Percentiles rank a stretch among this genome's conserved stretches.
Conservation (phyloP, 805 yeast genomes). For the Allodekkera sacchari region DNA sequence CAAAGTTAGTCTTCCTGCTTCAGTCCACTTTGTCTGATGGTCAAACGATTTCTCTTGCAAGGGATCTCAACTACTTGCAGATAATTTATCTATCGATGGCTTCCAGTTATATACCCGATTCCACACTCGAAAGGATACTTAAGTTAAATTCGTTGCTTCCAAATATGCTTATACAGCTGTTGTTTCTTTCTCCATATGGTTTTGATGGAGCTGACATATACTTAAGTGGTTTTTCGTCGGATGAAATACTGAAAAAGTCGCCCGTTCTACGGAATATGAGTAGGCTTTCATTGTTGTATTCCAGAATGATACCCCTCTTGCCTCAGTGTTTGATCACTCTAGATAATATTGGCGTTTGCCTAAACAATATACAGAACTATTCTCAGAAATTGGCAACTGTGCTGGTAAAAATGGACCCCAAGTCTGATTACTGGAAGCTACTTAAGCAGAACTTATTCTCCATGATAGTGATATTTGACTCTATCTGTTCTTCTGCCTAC, state of each 20-base stretch:
- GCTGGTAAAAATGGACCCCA: slow-evolving; percentile 10
- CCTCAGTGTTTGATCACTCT: slow-evolving; percentile 7
- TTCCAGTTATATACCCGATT: not conserved
- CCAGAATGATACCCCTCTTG: slow-evolving; percentile 12
- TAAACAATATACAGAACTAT: slow-evolving; percentile 1
- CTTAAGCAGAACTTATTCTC: slow-evolving; percentile 34
- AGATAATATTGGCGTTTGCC: slow-evolving; percentile 14
- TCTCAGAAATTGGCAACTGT: not conserved
- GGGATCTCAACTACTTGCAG: slow-evolving; percentile 5
- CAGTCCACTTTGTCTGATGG: slow-evolving; percentile 6
- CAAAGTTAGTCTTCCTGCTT: slow-evolving; percentile 6
- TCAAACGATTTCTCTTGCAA: slow-evolving; percentile 1
- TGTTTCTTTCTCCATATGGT: slow-evolving; percentile 17
- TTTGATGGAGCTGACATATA: slow-evolving; percentile 13
- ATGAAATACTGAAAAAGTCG: slow-evolving; percentile 3
- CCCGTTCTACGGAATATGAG: slow-evolving; percentile 44
- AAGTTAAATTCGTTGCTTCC: slow-evolving; percentile 11
- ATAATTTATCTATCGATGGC: slow-evolving; percentile 3
- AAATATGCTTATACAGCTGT: slow-evolving; percentile 8
- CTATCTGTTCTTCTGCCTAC: slow-evolving; percentile 5
- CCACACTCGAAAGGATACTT: slow-evolving; percentile 4
- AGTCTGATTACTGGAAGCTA: slow-evolving; percentile 16
- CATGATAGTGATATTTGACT: slow-evolving; percentile 33
- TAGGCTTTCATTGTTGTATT: slow-evolving; percentile 34
- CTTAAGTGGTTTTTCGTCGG: not conserved